Evolutionary conservation across 495 filamentous ascomycete species (phyloP), one percentile per base, ranked within the genome.

Genomic region (Aspergillus incahuasiensis): DNA sequence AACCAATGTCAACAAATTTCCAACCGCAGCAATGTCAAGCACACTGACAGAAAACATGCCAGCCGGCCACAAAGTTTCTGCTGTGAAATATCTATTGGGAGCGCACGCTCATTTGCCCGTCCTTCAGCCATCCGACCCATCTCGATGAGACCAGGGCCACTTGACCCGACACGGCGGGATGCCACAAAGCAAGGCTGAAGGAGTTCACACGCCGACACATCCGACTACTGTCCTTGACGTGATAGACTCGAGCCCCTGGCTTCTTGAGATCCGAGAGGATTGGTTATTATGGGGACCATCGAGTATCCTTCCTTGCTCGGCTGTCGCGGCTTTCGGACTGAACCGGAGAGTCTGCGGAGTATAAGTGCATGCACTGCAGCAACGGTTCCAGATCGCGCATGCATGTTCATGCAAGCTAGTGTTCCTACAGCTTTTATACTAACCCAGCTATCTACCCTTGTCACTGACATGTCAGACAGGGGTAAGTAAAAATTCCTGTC

Each of bases 381-480:
- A 4, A 34, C 50, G 7, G 46, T 15, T 56, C 46, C 24, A 50
- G 54, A 44, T 50, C 35, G 48, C 48, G 46, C 46, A 56, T 56
- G 46, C 54, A 56, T 42, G 2, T 44, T 15, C 25, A 35, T 56
- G 54, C 54, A 50, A 30, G 46, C 40, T 50, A 24, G 34, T 22
- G 47, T 56, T 56, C 54, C 46, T 49, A 43, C 39, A 56, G 35
- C 22, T 8, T 49, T 15, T 18, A 28, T 40, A 38, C 47, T 7
- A 53, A 32, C 19, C 3, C 3, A 12, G 25, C 25, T 28, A 4
- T 28, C 25, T 28, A 28, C 25, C 3, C 25, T 28, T 8, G 25
- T 8, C 25, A 8, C 8, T 28, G n/a, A n/a, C n/a, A 30, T 5
- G 5, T 5, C 28, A 9, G 28, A 30, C 28, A 30, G 28, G 9